Percentiles rank a stretch among this genome's conserved stretches.
phyloP scores from a whole-genome alignment of 257 asterid species.

The Anisodus acutangulus region DNA sequence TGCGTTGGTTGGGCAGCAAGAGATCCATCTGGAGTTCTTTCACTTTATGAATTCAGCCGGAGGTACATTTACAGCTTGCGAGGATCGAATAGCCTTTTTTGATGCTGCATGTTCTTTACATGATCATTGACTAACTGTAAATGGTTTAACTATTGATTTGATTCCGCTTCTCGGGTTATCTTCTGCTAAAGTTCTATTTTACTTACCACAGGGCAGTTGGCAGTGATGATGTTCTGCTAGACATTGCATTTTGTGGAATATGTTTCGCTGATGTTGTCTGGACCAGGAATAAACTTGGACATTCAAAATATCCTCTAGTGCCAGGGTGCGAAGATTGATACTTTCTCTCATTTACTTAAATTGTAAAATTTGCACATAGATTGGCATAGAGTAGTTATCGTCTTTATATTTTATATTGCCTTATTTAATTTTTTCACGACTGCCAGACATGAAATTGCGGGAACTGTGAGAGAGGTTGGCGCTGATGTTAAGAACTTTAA shows the following conservation, averaged over 20 bases:
- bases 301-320: slow-evolving; percentile 82
- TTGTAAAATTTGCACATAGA: background rate
- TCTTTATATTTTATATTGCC: slow-evolving; percentile 17
- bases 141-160: slow-evolving; percentile 2
- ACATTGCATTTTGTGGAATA: slow-evolving; percentile 73
- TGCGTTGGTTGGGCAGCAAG: slow-evolving; percentile 90
- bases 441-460: slow-evolving; percentile 84
- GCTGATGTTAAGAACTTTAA: slow-evolving; percentile 59
- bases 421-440: background rate
- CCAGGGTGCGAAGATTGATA: slow-evolving; percentile 70
- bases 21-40: slow-evolving; percentile 79
- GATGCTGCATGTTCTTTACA: background rate
- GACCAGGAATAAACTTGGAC: slow-evolving; percentile 63
- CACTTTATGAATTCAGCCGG: slow-evolving; percentile 76
- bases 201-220: slow-evolving; percentile 61
- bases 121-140: background rate
- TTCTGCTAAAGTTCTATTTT: background rate
- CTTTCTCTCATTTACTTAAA: background rate
- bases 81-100: background rate
- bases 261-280: slow-evolving; percentile 87
- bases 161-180: background rate
- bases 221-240: slow-evolving; percentile 66
- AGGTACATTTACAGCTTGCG: slow-evolving; percentile 45
- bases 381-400: background rate
- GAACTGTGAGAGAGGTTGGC: slow-evolving; percentile 73